Evolutionary conservation across 2,329 filamentous ascomycete species (phyloP).

Genomic region (Tolypocladium amazonense): DNA sequence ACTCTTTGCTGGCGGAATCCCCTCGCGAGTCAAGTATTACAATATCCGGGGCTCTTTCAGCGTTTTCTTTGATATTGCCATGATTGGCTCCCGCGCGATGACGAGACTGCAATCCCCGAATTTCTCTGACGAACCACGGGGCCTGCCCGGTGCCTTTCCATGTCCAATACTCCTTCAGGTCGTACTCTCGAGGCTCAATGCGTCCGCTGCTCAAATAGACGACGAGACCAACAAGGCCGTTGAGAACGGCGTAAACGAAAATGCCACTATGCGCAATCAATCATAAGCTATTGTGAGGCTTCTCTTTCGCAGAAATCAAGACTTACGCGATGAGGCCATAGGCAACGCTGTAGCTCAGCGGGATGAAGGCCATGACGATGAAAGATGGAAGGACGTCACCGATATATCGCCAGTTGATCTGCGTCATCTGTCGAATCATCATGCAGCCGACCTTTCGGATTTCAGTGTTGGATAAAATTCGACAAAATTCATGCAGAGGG

Average conservation of each 20-base stretch:
- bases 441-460: conserved; percentile 53
- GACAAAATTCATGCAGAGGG: too few relatives aligned
- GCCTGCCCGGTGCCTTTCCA: conserved; percentile 37
- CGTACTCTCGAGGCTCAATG: conserved; percentile 39
- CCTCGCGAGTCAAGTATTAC: conserved; percentile 5
- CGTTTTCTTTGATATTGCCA: neutral
- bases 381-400: conserved; percentile 69
- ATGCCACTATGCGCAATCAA: conserved; percentile 30
- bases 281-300: neutral
- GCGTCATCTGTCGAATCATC: conserved; percentile 66
- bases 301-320: neutral
- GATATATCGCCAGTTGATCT: conserved; percentile 68
- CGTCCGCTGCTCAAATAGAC: conserved; percentile 31
- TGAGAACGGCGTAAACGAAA: conserved; percentile 41
- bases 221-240: conserved; percentile 34
- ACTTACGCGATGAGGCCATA: conserved; percentile 64
- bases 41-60: conserved; percentile 3
- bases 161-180: conserved; percentile 45
- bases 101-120: conserved; percentile 7
- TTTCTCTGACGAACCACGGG: conserved; percentile 35
- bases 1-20: conserved; percentile 14
- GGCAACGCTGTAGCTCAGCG: conserved; percentile 68
- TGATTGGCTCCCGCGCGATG: neutral
- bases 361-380: conserved; percentile 64
- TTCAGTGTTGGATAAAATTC: neutral